Evolutionary conservation across 768 basidiomycete genomes (phyloP).

Genomic region (Suillus brevipes): DNA sequence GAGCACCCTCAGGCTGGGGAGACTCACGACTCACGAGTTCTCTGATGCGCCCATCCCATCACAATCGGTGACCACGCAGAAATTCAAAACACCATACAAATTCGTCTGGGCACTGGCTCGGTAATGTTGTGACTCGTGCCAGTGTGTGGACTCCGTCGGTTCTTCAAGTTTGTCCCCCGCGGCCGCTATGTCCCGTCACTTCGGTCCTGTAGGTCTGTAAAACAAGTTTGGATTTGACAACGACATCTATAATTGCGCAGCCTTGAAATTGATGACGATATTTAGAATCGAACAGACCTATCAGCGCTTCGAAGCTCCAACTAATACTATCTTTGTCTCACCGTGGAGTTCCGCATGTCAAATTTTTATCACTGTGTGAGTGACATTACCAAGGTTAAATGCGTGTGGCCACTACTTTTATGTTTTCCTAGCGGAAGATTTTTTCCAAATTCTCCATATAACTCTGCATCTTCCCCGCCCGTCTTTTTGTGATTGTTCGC

Average conservation of each 20-base stretch:
- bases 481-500: not conserved
- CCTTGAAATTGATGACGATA: not conserved
- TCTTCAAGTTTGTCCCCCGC: not conserved
- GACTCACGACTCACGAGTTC: too few species aligned
- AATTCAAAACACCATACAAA: not conserved
- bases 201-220: not conserved
- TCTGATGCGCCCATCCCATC: not conserved
- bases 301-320: not conserved
- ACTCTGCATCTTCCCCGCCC: not conserved
- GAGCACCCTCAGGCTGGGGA: too few species aligned
- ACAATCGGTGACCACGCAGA: not conserved
- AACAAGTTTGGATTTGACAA: not conserved
- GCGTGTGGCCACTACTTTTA: not conserved
- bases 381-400: not conserved
- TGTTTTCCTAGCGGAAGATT: not conserved
- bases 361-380: not conserved
- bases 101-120: not conserved
- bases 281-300: not conserved
- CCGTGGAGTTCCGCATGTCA: not conserved
- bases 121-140: not conserved
- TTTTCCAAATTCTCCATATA: not conserved
- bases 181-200: not conserved
- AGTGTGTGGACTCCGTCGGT: not conserved
- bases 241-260: not conserved
- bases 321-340: not conserved